These are phyloP conservation scores for Spergularia bocconei DNA, from an alignment of 148 eudicot species.

Conservation along the genomic window DNA sequence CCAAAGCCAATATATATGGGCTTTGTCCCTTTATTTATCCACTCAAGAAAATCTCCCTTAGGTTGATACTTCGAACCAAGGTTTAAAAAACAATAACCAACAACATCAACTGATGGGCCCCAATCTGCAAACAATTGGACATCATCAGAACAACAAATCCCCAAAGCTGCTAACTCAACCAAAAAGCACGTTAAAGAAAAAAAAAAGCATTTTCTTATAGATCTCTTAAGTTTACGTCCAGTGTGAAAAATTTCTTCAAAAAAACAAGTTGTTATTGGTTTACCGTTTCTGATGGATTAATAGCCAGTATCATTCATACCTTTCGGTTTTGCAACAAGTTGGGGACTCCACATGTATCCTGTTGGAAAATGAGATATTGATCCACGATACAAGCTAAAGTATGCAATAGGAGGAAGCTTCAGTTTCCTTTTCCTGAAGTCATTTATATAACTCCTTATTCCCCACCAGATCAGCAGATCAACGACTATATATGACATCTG, in stretches of 20 bases:
- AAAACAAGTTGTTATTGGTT: not conserved
- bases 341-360: conserved; percentile 97
- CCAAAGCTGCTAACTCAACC: not conserved
- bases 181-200: not conserved
- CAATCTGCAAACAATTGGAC: conserved; percentile 61
- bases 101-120: conserved; percentile 90
- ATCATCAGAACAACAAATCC: not conserved
- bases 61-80: conserved; percentile 79
- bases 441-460: conserved; percentile 82
- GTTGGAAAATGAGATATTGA: conserved; percentile 89
- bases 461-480: conserved; percentile 93
- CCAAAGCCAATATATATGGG: conserved; percentile 97
- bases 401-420: conserved; percentile 90
- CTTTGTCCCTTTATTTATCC: conserved; percentile 75
- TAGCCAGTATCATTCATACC: conserved; percentile 36
- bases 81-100: conserved; percentile 91
- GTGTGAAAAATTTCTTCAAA: not conserved
- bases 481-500: conserved; percentile 88
- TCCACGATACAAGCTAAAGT: conserved; percentile 81
- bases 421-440: conserved; percentile 82
- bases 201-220: not conserved
- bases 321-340: conserved; percentile 80
- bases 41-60: conserved; percentile 53
- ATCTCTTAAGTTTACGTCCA: not conserved
- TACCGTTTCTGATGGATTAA: not conserved